phyloP scores from a whole-genome alignment of 2,329 filamentous ascomycete species.

The Atkinsonella texensis region DNA sequence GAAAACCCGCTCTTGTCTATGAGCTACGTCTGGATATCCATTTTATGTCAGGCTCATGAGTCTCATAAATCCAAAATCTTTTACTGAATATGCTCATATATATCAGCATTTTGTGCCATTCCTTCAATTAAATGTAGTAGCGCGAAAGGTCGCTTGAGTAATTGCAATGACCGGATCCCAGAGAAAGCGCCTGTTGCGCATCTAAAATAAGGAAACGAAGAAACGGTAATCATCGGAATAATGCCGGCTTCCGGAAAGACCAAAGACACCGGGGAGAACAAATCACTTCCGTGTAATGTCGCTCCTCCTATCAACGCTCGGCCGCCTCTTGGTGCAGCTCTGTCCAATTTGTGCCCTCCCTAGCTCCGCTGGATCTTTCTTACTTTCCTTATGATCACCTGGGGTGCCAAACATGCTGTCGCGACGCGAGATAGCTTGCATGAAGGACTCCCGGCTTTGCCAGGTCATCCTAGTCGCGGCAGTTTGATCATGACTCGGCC shows the following conservation, averaged over 20 bases:
- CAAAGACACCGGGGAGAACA: no score
- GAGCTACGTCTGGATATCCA: neutral
- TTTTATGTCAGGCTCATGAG: no score
- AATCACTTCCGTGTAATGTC: neutral
- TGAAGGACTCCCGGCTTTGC: constrained; percentile 7
- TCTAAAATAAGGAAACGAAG: no score
- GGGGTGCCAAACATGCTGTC: constrained; percentile 17
- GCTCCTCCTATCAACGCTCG: constrained; percentile 12
- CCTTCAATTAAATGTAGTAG: neutral
- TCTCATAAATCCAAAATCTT: no score
- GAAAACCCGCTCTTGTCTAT: neutral
- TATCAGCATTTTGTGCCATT: neutral
- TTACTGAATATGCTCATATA: neutral
- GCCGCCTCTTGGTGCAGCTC: constrained; percentile 18
- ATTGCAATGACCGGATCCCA: no score
- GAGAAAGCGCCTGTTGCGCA: no score
- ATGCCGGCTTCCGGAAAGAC: no score
- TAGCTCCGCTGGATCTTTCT: constrained; percentile 23
- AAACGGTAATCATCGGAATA: no score
- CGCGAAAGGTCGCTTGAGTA: no score
- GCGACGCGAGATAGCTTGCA: constrained; percentile 5
- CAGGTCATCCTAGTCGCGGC: constrained; percentile 4
- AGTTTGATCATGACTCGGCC: neutral
- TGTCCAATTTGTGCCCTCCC: constrained; percentile 17
- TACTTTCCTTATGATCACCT: constrained; percentile 18